A percentile compares a stretch with the other conserved stretches of the same genome.
Evolutionary conservation across 2,329 filamentous ascomycete species (phyloP).

Genomic region (Ophiostoma novo-ulmi): DNA sequence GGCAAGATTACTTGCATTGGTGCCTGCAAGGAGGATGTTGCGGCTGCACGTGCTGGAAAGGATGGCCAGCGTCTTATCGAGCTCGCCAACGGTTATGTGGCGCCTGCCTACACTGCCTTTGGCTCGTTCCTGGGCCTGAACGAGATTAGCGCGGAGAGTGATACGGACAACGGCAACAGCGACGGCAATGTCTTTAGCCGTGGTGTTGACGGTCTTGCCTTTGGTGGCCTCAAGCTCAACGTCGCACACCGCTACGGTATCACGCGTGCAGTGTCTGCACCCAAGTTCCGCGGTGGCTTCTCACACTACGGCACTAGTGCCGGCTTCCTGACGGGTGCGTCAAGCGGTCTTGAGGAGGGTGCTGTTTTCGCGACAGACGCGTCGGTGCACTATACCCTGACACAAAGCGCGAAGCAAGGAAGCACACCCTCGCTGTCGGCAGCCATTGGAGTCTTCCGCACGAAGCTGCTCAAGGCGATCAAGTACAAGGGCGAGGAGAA

Average conservation of each 20-base stretch:
- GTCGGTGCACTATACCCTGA: conserved; percentile 53
- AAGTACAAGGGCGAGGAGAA: conserved; percentile 28
- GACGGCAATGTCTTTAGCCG: conserved; percentile 49
- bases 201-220: conserved; percentile 51
- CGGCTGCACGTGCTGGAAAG: conserved; percentile 32
- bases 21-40: conserved; percentile 43
- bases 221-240: conserved; percentile 53
- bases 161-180: conserved; percentile 54
- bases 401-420: conserved; percentile 41
- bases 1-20: conserved; percentile 56
- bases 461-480: conserved; percentile 50
- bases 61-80: conserved; percentile 38
- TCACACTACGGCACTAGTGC: conserved; percentile 54
- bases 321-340: conserved; percentile 51
- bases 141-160: conserved; percentile 55
- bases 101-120: conserved; percentile 55
- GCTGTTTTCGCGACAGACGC: conserved; percentile 52
- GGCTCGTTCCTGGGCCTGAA: conserved; percentile 57
- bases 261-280: conserved; percentile 55
- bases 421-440: conserved; percentile 49
- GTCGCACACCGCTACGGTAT: conserved; percentile 52
- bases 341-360: conserved; percentile 42
- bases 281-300: conserved; percentile 39
- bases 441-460: conserved; percentile 47
- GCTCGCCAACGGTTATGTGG: conserved; percentile 57